These are phyloP conservation scores for Mycena indigotica DNA, from an alignment of 768 basidiomycete genomes.

Conservation along the genomic window DNA sequence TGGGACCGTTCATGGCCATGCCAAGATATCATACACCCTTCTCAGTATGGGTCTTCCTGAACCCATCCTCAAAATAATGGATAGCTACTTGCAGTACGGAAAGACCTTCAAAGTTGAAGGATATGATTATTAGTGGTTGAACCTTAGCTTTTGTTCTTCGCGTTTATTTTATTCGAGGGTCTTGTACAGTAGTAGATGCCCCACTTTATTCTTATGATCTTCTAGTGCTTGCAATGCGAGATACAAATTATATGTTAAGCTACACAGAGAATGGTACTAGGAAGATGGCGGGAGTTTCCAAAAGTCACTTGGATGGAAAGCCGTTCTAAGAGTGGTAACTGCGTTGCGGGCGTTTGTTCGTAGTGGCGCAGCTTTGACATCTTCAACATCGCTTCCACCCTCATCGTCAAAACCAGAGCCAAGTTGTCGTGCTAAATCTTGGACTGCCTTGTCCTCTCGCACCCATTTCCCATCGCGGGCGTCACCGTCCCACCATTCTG, in stretches of 20 bases:
- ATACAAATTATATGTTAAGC: neutral
- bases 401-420: constrained; percentile 30
- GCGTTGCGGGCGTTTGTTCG: constrained; percentile 11
- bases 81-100: constrained; percentile 87
- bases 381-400: constrained; percentile 2
- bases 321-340: constrained; percentile 8
- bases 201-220: neutral
- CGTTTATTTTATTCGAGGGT: constrained; percentile 9
- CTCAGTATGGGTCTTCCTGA: constrained; percentile 94
- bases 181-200: neutral
- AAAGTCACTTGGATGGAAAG: constrained; percentile 19
- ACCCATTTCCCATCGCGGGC: constrained; percentile 53
- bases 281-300: constrained; percentile 14
- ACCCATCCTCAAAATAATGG: constrained; percentile 89
- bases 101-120: constrained; percentile 87
- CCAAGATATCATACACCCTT: constrained; percentile 91
- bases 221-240: neutral
- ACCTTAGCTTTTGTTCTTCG: neutral
- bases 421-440: constrained; percentile 45
- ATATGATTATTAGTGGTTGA: constrained; percentile 64
- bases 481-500: constrained; percentile 60
- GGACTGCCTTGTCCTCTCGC: constrained; percentile 50
- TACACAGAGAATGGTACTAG: neutral
- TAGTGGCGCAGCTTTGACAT: constrained; percentile 4
- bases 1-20: constrained; percentile 89